Evolutionary conservation across 208 protist genomes (phyloP).

Genomic region (Leishmania braziliensis): DNA sequence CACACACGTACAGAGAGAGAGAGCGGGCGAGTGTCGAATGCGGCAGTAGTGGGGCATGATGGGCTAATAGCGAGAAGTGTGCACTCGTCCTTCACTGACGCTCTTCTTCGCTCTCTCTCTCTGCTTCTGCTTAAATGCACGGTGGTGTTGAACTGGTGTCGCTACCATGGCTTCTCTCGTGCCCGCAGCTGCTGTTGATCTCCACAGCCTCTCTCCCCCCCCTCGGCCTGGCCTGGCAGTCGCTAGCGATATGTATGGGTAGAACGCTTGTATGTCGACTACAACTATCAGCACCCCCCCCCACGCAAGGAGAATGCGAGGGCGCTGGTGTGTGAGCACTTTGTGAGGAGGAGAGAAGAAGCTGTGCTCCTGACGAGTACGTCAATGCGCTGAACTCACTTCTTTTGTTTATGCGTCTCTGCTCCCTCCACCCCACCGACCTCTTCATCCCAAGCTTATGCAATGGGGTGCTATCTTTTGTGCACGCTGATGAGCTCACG

Average conservation of each 20-base stretch:
- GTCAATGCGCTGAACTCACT: background rate
- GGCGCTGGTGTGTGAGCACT: background rate
- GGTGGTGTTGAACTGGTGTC: background rate
- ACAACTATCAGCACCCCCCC: background rate
- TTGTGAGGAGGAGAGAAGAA: background rate
- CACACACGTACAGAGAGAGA: background rate
- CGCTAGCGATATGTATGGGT: background rate
- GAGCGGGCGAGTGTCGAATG: background rate
- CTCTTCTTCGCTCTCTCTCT: background rate
- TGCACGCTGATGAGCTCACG: background rate
- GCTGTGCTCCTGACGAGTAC: background rate
- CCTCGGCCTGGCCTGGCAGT: background rate
- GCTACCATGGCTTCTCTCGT: background rate
- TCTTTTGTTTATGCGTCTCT: background rate
- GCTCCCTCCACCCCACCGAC: background rate
- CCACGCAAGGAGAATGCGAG: background rate
- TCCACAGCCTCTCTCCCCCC: background rate
- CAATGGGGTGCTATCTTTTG: background rate
- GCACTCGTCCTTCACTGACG: too few species aligned
- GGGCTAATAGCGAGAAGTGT: background rate
- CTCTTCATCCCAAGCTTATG: background rate
- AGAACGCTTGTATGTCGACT: background rate
- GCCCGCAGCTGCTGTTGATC: background rate
- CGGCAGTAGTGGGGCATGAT: background rate
- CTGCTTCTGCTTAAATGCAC: conserved; percentile 2